Percentiles rank a stretch among this genome's conserved stretches.
These are phyloP conservation scores for Heliamphora pulchella DNA, from an alignment of 179 eudicot species.

Conservation along the genomic window DNA sequence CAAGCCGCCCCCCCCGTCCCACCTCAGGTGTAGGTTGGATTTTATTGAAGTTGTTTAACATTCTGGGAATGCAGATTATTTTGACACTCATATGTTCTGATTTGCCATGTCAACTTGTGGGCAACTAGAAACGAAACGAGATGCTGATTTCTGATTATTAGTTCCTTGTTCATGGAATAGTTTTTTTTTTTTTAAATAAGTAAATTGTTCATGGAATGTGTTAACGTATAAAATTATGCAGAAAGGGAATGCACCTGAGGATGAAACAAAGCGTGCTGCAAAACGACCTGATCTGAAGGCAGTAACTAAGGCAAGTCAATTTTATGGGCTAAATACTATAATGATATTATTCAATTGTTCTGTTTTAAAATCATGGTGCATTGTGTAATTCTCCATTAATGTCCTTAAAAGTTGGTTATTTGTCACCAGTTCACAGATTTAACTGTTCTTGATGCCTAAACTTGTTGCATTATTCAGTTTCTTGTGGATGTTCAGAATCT, in stretches of 20 bases:
- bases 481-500: background rate
- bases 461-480: slow-evolving; percentile 5
- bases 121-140: background rate
- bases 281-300: slow-evolving; percentile 92
- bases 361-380: background rate
- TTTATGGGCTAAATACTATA: background rate
- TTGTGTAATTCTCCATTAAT: background rate
- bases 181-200: no score
- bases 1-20: no score
- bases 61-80: background rate
- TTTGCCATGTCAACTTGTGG: background rate
- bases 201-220: background rate
- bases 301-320: slow-evolving; percentile 45
- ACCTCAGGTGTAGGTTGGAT: background rate
- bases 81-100: background rate
- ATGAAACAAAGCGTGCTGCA: slow-evolving; percentile 27
- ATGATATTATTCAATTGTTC: background rate
- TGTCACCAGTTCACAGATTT: slow-evolving; percentile 10
- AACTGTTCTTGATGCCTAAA: background rate
- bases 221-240: slow-evolving; percentile 19
- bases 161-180: no score
- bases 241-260: slow-evolving; percentile 25
- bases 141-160: background rate
- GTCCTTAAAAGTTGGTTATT: background rate
- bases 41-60: background rate